Evolutionary conservation across 139 green algal species (phyloP), one percentile per base, ranked within the genome.

Genomic region (Nannochloris sp.): DNA sequence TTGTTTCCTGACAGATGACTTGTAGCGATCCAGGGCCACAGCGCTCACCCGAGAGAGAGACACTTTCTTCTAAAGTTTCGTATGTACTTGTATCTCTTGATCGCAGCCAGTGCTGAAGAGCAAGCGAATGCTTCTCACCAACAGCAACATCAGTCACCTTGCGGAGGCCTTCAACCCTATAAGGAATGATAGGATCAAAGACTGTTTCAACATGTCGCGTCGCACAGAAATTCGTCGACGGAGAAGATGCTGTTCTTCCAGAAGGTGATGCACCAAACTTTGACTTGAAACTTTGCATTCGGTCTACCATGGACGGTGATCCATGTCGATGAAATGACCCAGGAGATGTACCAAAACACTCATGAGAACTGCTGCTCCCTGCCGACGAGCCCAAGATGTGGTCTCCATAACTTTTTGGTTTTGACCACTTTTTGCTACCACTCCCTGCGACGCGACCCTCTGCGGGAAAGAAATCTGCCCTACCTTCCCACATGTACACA

Each of bases 91-190:
- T 19, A 53, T 53, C 46, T 53, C n/a, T 53, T 25, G 34, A 40
- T 40, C 34, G 34, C 34, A 53, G n/a, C 84, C 84, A 91, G 12
- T 36, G 64, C 69, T 90, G 83, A 25, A 96, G 48, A 25, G 82
- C 88, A 19, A 97, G 66, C 0, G 81, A 87, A 76, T 97, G 91
- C 69, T 92, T 93, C 64, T 97, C 91, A 9, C 89, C 91, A 49
- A 97, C 87, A 8, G 81, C 74, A 4, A 89, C 78, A 16, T 49
- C 23, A 27, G 51, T 68, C 0, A 70, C 79, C 0, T 80, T 74
- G 48, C 79, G 80, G 48, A 94, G 48, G 0, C 84, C 82, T 18
- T 83, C 67, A 53, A 94, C 77, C 21, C 71, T 79, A 51, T 57
- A 56, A 2, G 62, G 59, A 18, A 58, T 10, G n/a, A 66, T 57